Percentiles rank a stretch among this genome's conserved stretches.
These are phyloP conservation scores for Diaporthe longicolla DNA, from an alignment of 2,329 filamentous ascomycete genomes.

Conservation along the genomic window DNA sequence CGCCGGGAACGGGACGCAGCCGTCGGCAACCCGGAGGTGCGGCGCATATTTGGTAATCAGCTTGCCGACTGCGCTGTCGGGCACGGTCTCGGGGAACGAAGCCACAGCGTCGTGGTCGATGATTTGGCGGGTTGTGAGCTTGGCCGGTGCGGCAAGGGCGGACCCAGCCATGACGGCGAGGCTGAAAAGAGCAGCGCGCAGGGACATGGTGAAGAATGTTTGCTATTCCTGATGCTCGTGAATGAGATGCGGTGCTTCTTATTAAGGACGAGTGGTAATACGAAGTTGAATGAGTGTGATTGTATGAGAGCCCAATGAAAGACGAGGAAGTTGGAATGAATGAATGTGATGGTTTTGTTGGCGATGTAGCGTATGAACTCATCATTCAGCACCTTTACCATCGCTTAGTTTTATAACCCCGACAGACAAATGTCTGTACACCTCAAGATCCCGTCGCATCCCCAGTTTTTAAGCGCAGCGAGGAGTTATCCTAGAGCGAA, in stretches of 20 bases:
- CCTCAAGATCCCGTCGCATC: background rate
- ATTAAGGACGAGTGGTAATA: background rate
- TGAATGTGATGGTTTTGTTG: background rate
- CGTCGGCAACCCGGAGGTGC: slow-evolving; percentile 62
- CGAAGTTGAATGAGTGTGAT: background rate
- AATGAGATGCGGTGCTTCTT: background rate
- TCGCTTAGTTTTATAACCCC: background rate
- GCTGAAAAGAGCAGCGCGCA: slow-evolving; percentile 8
- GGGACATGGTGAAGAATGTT: background rate
- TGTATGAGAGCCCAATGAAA: background rate
- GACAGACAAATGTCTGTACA: background rate
- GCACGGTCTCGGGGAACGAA: slow-evolving; percentile 51
- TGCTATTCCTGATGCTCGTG: background rate
- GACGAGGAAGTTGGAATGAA: background rate
- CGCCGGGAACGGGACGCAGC: slow-evolving; percentile 71
- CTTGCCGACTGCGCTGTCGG: slow-evolving; percentile 47
- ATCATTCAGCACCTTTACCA: background rate
- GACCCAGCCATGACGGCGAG: slow-evolving; percentile 19
- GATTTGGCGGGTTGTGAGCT: slow-evolving; percentile 39
- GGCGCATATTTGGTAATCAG: slow-evolving; percentile 55
- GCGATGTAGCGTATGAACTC: background rate
- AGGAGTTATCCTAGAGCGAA: too few relatives aligned
- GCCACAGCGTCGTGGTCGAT: slow-evolving; percentile 52
- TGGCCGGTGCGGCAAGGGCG: background rate
- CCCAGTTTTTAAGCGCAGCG: too few relatives aligned